Base-by-base conservation (phyloP, 225 moss, liverwort and hornwort genomes). In the Straminergon stramineum region DNA sequence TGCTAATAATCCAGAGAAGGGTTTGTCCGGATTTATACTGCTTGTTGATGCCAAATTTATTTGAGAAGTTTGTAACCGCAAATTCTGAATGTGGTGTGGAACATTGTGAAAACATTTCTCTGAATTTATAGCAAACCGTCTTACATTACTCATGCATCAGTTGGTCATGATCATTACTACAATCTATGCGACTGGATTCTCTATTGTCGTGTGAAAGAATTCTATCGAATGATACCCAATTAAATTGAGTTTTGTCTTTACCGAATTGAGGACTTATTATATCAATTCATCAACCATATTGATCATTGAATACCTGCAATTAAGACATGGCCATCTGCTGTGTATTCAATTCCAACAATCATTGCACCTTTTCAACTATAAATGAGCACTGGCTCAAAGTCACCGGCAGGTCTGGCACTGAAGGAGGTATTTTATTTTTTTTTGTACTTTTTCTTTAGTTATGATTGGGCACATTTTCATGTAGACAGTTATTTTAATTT, bases 291-390 rank as follows among this genome's bases (percentile, higher is more conserved):
- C 60, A 64, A 83, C 52, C 75, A 74, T 74, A 52, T 84, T 90
- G 43, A 75, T 60, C 75, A 20, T 81, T 39, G 45, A 55, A 56
- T 24, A 82, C 9, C 28, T 79, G 79, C 48, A 79, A 96, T 99
- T 82, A 94, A 92, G 93, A 93, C 92, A 45, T 99, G 99, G 97
- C 96, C 99, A 69, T 86, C 96, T 83, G 70, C 93, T 76, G 89
- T 99, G 57, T 99, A 97, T 87, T 97, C 99, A 51, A 96, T 96
- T 90, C 96, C 96, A 77, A 97, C 99, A 62, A 97, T 97, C 79
- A 95, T 97, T 81, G 94, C 97, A 87, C 98, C 97, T 53, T 93
- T 97, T 87, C 95, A 97, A 92, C 83, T 97, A 78, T 97, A 99
- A 88, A 94, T 99, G 41, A 95, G 96, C 89, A 97, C 97, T 67